Conservation (phyloP, 2,329 filamentous ascomycete genomes). For the Colletotrichum sojae region DNA sequence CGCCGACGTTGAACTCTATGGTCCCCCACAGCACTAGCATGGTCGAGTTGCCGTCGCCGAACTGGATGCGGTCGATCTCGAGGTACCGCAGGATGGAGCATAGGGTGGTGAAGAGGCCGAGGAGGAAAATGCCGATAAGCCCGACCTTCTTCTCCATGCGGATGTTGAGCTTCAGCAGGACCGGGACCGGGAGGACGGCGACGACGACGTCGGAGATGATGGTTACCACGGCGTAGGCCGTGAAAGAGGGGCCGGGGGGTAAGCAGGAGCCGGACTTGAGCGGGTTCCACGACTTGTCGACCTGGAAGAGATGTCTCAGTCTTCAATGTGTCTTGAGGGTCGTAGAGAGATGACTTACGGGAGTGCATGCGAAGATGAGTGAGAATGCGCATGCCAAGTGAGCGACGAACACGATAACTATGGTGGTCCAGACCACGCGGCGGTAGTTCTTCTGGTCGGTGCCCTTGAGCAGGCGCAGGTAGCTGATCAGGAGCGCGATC, state of each 20-base stretch:
- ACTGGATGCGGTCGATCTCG: constrained; percentile 65
- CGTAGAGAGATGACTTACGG: constrained; percentile 51
- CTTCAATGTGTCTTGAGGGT: not conserved
- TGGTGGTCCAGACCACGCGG: constrained; percentile 59
- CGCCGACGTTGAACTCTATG: constrained; percentile 71
- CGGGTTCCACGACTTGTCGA: constrained; percentile 62
- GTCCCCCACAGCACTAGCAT: constrained; percentile 70
- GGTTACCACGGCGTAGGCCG: constrained; percentile 65
- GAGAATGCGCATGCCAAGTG: constrained; percentile 65
- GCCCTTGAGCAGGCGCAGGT: constrained; percentile 64
- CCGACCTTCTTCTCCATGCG: constrained; percentile 63
- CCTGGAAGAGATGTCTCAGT: constrained; percentile 40
- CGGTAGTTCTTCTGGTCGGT: constrained; percentile 62
- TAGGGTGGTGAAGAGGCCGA: constrained; percentile 68
- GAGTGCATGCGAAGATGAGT: constrained; percentile 65
- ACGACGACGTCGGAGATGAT: constrained; percentile 66
- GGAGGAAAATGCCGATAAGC: constrained; percentile 65
- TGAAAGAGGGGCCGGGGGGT: constrained; percentile 62
- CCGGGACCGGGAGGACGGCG: constrained; percentile 64
- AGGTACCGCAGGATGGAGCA: constrained; percentile 67
- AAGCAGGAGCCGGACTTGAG: constrained; percentile 58
- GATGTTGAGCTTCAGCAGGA: constrained; percentile 64
- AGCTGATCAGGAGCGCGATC: constrained; percentile 66
- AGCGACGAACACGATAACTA: constrained; percentile 58
- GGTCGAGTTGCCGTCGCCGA: constrained; percentile 67